Base-by-base conservation (phyloP, 1,284 basidiomycete species). In the Polyporus tsugae region DNA sequence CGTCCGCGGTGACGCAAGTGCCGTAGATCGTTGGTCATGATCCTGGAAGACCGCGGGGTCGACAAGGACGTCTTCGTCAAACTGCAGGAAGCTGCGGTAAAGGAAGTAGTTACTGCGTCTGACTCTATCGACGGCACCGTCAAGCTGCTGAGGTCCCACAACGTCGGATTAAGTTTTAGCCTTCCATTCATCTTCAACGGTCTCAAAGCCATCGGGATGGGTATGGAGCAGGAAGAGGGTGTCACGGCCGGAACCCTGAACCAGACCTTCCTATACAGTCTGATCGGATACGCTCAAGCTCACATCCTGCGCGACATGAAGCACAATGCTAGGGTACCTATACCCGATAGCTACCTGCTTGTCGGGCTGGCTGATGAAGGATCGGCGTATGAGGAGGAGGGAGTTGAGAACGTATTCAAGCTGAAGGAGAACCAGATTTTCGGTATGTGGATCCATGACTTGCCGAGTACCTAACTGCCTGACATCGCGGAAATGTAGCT, bases 311-410 rank as follows among this genome's bases (percentile, higher is more conserved):
- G 91, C 15, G 87, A 87, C 60, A 87, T 95, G 75, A 94, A 94
- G 75, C 88, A 93, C 72, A 82, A 83, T 44, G 93, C 92, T 0
- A 83, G 91, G 29, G 91, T 95, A 44, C 86, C 84, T 2, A 85
- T 95, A n/a, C 87, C 87, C 0, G 80, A 89, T 1, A 89, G 89
- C 66, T 87, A 87, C 70, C 82, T 89, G 25, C 82, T 94, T 4
- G 91, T 94, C 22, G 93, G 93, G 3, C 84, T 94, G n/a, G 90
- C 91, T 6, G 93, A 94, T 75, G 93, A 94, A 79, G 91, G 91
- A 2, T 85, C 87, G 3, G 84, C 86, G 0, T 91, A 93, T 71
- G 79, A 80, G 65, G 74, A 75, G 13, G 80, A 78, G 13, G 89
- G 87, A 0, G 74, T 80, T 55, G 75, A 85, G 57, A 83, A 90